phyloP scores from a whole-genome alignment of 2,329 filamentous ascomycete species.

The Onygenales sp. region DNA sequence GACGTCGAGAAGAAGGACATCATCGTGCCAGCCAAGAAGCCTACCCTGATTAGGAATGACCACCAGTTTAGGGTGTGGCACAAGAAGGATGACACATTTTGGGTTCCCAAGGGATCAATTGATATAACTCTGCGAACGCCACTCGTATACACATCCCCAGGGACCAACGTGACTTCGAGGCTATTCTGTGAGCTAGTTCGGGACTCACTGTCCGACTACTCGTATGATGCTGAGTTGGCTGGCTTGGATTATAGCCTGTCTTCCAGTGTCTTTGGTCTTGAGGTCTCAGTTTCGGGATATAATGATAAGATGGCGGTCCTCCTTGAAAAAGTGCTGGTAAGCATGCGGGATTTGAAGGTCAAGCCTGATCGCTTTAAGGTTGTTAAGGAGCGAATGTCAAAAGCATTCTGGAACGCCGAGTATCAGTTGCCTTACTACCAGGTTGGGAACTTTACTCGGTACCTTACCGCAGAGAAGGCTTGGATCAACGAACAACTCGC shows the following conservation, averaged over 20 bases:
- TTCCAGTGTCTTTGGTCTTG: constrained; percentile 62
- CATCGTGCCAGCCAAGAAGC: constrained; percentile 61
- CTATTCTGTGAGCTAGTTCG: constrained; percentile 79
- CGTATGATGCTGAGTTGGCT: constrained; percentile 90
- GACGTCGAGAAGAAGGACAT: constrained; percentile 93
- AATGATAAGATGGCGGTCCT: constrained; percentile 93
- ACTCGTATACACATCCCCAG: constrained; percentile 67
- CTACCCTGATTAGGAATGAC: constrained; percentile 79
- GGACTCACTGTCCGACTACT: constrained; percentile 84
- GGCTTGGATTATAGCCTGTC: constrained; percentile 76
- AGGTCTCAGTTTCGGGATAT: constrained; percentile 76
- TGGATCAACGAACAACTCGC: constrained; percentile 74
- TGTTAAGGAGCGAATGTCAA: constrained; percentile 71
- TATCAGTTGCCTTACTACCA: constrained; percentile 84
- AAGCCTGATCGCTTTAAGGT: constrained; percentile 84
- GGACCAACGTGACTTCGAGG: constrained; percentile 66
- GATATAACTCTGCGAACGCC: constrained; percentile 73
- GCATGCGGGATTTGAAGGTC: constrained; percentile 75
- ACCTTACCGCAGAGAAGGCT: constrained; percentile 66
- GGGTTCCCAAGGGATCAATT: constrained; percentile 90
- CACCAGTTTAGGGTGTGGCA: constrained; percentile 76
- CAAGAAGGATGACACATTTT: constrained; percentile 98
- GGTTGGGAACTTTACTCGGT: constrained; percentile 71
- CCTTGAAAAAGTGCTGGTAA: constrained; percentile 76
- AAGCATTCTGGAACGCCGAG: constrained; percentile 76